A percentile compares a stretch with the other conserved stretches of the same genome.
Conservation (phyloP, 2,329 filamentous ascomycete genomes). For the Fusarium sp. region DNA sequence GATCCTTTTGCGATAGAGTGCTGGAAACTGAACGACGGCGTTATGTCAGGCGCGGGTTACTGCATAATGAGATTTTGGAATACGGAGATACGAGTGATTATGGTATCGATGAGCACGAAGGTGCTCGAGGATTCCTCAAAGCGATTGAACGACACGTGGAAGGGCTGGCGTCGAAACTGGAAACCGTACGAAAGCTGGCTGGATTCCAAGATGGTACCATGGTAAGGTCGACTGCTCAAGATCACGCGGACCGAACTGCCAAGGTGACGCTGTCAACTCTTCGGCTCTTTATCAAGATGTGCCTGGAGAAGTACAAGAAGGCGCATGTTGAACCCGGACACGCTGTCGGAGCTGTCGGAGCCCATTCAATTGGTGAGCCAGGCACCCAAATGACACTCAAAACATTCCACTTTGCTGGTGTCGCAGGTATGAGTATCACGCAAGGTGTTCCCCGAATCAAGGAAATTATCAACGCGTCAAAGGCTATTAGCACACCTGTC, state of each 20-base stretch:
- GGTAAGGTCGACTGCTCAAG: slow-evolving; percentile 52
- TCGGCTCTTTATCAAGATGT: slow-evolving; percentile 79
- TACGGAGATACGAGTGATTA: slow-evolving; percentile 77
- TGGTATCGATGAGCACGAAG: slow-evolving; percentile 81
- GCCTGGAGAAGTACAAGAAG: slow-evolving; percentile 88
- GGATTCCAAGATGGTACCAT: slow-evolving; percentile 50
- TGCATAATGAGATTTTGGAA: slow-evolving; percentile 57
- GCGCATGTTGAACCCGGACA: slow-evolving; percentile 94
- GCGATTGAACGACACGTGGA: slow-evolving; percentile 79
- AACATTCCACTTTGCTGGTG: slow-evolving; percentile 99
- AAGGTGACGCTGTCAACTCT: slow-evolving; percentile 84
- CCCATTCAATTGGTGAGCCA: slow-evolving; percentile 97
- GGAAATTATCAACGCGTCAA: slow-evolving; percentile 99
- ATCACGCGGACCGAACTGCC: slow-evolving; percentile 74
- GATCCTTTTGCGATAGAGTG: slow-evolving; percentile 71
- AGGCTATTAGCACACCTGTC: slow-evolving; percentile 91
- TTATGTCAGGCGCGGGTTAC: background rate
- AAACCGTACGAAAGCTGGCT: slow-evolving; percentile 57
- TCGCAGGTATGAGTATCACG: slow-evolving; percentile 99
- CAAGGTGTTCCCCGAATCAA: slow-evolving; percentile 99
- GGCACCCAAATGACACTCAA: slow-evolving; percentile 99
- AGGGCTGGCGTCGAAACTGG: slow-evolving; percentile 68
- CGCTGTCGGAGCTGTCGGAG: slow-evolving; percentile 93
- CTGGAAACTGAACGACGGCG: slow-evolving; percentile 68
- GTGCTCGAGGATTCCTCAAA: slow-evolving; percentile 81